Evolutionary conservation across 78 protist genomes (phyloP).

Genomic region (Dictyostelium brefeldianum): DNA sequence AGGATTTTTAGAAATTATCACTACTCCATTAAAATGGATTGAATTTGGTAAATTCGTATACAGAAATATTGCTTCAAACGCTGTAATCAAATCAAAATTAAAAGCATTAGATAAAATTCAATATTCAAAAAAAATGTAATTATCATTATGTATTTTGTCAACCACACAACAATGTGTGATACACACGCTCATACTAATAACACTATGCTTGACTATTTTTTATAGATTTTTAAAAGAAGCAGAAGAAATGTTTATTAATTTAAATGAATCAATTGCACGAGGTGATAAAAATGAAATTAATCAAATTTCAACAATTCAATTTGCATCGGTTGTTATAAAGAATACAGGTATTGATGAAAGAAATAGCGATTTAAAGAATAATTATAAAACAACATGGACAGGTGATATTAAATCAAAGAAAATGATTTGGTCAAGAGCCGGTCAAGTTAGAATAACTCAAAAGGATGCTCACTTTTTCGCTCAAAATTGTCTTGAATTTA

Average conservation of each 20-base stretch:
- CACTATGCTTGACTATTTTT: too few species aligned
- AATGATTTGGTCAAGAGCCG: slow-evolving; percentile 64
- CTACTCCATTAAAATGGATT: slow-evolving; percentile 31
- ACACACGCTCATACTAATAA: too few species aligned
- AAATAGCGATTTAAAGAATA: slow-evolving; percentile 1
- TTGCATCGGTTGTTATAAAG: slow-evolving; percentile 15
- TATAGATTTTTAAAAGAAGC: slow-evolving; percentile 55
- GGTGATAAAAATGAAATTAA: slow-evolving; percentile 26
- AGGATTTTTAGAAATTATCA: background rate
- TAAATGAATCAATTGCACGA: slow-evolving; percentile 30
- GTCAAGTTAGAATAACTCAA: slow-evolving; percentile 34
- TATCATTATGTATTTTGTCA: too few species aligned
- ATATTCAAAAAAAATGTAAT: slow-evolving; percentile 33
- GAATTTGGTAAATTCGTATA: slow-evolving; percentile 9
- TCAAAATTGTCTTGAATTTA: slow-evolving; percentile 49
- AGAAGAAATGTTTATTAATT: slow-evolving; percentile 33
- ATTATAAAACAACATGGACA: slow-evolving; percentile 27
- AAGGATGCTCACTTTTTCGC: slow-evolving; percentile 29
- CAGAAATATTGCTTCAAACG: background rate
- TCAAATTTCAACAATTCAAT: slow-evolving; percentile 47
- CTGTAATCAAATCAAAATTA: slow-evolving; percentile 33
- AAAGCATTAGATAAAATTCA: slow-evolving; percentile 8
- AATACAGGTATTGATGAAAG: slow-evolving; percentile 9
- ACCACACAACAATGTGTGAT: too few species aligned
- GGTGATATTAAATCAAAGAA: background rate